These are phyloP conservation scores for Primulina tabacum DNA, from an alignment of 257 asterid genomes.

Conservation along the genomic window DNA sequence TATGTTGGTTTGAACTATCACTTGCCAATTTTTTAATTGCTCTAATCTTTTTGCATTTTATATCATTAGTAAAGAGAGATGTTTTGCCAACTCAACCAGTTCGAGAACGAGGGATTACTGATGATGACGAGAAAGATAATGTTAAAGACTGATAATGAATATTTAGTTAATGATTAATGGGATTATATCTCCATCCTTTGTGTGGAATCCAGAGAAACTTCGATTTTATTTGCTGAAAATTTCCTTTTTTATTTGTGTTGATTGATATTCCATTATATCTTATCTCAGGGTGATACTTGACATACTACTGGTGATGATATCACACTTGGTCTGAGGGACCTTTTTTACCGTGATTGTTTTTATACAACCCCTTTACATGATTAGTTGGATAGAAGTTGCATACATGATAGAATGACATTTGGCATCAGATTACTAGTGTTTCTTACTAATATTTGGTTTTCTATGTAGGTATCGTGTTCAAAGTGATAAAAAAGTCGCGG, in stretches of 20 bases:
- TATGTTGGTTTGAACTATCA: not conserved
- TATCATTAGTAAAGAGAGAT: not conserved
- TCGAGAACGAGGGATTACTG: not conserved
- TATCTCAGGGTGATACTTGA: slow-evolving; percentile 12
- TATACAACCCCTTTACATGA: not conserved
- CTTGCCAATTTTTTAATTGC: not conserved
- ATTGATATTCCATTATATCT: slow-evolving; percentile 1
- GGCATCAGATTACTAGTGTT: slow-evolving; percentile 2
- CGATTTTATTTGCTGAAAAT: not conserved
- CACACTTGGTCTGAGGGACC: not conserved
- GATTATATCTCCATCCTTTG: not conserved
- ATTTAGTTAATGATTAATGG: not conserved
- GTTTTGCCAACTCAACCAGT: not conserved
- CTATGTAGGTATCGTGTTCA: slow-evolving; percentile 85
- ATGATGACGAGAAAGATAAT: not conserved
- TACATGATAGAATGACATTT: not conserved
- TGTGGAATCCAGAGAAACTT: not conserved
- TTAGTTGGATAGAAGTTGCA: slow-evolving; percentile 1
- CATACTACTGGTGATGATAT: slow-evolving; percentile 4
- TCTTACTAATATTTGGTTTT: slow-evolving; percentile 12
- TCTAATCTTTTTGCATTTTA: not conserved
- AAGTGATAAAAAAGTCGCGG: slow-evolving; percentile 82
- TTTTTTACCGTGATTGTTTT: not conserved
- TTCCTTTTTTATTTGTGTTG: not conserved
- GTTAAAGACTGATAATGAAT: not conserved